These are phyloP conservation scores for Psilocybe subaeruginosa DNA, from an alignment of 768 basidiomycete genomes.

Conservation along the genomic window DNA sequence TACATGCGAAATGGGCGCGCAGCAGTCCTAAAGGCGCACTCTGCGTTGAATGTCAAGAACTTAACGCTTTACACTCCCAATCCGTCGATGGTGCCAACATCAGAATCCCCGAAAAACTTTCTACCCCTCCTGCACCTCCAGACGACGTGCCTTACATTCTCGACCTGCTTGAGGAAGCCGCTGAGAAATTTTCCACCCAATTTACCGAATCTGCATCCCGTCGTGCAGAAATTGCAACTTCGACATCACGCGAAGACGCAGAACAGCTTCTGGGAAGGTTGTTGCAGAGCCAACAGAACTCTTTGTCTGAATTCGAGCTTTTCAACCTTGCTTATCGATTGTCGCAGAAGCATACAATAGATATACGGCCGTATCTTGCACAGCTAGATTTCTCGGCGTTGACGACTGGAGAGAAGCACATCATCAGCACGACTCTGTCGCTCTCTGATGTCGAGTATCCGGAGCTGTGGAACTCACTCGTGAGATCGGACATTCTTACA, in stretches of 20 bases:
- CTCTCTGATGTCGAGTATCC: constrained; percentile 44
- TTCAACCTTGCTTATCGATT: constrained; percentile 53
- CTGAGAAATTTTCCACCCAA: constrained; percentile 44
- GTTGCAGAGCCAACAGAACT: constrained; percentile 51
- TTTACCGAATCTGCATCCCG: constrained; percentile 37
- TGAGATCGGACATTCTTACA: constrained; percentile 62
- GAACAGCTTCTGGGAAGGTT: constrained; percentile 45
- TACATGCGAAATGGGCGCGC: constrained; percentile 65
- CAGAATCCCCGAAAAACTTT: constrained; percentile 58
- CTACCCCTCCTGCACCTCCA: constrained; percentile 48
- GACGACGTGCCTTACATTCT: constrained; percentile 47
- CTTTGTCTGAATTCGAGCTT: constrained; percentile 64
- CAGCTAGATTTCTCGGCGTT: constrained; percentile 64
- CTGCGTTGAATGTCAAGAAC: constrained; percentile 67
- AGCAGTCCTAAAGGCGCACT: constrained; percentile 58
- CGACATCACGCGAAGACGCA: constrained; percentile 37
- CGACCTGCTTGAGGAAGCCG: constrained; percentile 51
- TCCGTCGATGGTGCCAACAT: constrained; percentile 69
- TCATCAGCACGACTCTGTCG: constrained; percentile 43
- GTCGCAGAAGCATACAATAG: constrained; percentile 45
- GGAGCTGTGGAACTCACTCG: constrained; percentile 65
- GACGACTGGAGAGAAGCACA: constrained; percentile 54
- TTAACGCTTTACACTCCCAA: constrained; percentile 72
- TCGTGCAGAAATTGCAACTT: constrained; percentile 22
- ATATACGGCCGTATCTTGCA: constrained; percentile 46